Conservation (phyloP, 2,329 filamentous ascomycete genomes). For the Hortaea werneckii region DNA sequence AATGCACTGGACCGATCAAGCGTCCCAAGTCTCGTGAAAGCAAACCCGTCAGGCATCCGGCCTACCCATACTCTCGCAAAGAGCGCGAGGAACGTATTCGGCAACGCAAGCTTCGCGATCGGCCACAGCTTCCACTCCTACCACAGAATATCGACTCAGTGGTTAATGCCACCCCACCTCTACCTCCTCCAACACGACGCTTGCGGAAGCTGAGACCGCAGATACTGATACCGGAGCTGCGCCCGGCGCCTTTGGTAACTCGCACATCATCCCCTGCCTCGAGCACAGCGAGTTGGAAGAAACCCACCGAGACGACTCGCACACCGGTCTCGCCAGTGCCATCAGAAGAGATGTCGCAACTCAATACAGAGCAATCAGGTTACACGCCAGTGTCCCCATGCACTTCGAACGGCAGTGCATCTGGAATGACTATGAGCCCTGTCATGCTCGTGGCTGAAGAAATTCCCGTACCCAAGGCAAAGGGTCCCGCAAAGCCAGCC, state of each 20-base stretch:
- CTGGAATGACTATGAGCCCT: constrained; percentile 18
- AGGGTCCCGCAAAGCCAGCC: constrained; percentile 17
- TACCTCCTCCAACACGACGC: constrained; percentile 11
- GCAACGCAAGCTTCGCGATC: constrained; percentile 25
- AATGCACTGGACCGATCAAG: constrained; percentile 25
- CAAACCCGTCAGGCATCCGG: constrained; percentile 7
- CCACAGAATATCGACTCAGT: constrained; percentile 18
- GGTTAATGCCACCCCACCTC: constrained; percentile 12
- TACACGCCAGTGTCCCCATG: constrained; percentile 19
- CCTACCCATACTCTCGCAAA: constrained; percentile 12
- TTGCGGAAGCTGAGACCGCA: constrained; percentile 22
- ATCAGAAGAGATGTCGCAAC: constrained; percentile 11
- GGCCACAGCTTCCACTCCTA: constrained; percentile 5
- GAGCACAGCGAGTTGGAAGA: constrained; percentile 21
- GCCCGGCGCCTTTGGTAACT: constrained; percentile 13
- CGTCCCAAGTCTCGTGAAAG: constrained; percentile 18
- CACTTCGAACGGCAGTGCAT: constrained; percentile 9
- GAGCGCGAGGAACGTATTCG: constrained; percentile 24
- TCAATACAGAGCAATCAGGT: constrained; percentile 13
- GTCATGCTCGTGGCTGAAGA: constrained; percentile 28
- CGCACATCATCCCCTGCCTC: constrained; percentile 19
- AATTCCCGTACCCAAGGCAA: constrained; percentile 19
- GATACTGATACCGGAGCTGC: constrained; percentile 20
- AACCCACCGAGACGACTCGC: constrained; percentile 16
- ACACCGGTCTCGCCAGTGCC: constrained; percentile 21